Evolutionary conservation across 331 rosid genomes (phyloP), one percentile per base, ranked within the genome.

Genomic region (Quercus tomentella): DNA sequence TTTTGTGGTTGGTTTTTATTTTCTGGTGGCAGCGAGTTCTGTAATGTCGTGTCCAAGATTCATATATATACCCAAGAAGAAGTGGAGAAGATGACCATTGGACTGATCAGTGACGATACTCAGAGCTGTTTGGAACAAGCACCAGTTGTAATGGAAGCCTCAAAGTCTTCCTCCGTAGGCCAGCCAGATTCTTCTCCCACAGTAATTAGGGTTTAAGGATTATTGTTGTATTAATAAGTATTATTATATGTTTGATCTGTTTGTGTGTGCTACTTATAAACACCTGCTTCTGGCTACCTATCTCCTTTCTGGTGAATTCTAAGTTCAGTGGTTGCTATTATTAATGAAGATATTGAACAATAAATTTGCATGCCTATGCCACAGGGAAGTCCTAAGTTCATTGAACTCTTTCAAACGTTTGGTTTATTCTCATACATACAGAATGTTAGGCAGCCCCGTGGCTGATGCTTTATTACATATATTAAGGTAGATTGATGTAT

Each of bases 101-200:
- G 95, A 80, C 80, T 92, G 87, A 80, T 76, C 57, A 95, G 86
- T 75, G 94, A 95, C 73, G 98, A 92, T 68, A 91, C 90, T 12
- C 97, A 91, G 68, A 95, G 97, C 82, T 90, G 97, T 86, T 91
- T 95, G 87, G 97, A 95, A 69, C 91, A 95, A 81, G 89, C 94
- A 68, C 93, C 96, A 5, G 81, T 87, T 25, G 75, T 75, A 62
- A 88, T 85, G 83, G 97, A 91, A 80, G 89, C 85, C 25, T 94
- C 98, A 2, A 94, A 94, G 81, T 94, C 97, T 26, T 95, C 97
- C 37, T 91, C 98, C 7, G 97, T 95, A 69, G 89, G 97, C 61
- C 96, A 92, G 84, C 97, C 97, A 6, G 97, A 92, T 82, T 91
- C 91, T 71, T 90, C 98, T 74, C 93, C 97, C 89, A 49, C 96